Percentiles rank a stretch among this genome's conserved stretches.
phyloP scores from a whole-genome alignment of 345 rosid species.

The sweet orange (Citrus sinensis) region DNA sequence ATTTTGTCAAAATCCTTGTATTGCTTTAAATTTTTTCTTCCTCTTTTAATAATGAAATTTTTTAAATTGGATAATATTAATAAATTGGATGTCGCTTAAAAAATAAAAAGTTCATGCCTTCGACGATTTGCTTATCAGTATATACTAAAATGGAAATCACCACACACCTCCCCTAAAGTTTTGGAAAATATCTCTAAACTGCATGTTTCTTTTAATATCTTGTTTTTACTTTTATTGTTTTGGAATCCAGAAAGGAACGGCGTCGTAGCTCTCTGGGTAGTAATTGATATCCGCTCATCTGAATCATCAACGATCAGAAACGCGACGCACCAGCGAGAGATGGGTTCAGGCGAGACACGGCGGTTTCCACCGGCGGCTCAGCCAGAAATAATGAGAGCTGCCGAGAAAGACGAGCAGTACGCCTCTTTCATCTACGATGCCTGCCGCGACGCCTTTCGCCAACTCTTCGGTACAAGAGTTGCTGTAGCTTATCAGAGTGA shows the following conservation, averaged over 20 bases:
- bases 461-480: conserved; percentile 81
- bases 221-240: not conserved
- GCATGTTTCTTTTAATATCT: no score
- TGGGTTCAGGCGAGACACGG: conserved; percentile 38
- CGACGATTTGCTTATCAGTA: no score
- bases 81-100: no score
- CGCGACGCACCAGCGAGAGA: conserved; percentile 4
- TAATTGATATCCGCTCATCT: not conserved
- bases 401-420: conserved; percentile 96
- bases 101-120: no score
- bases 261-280: not conserved
- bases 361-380: conserved; percentile 73
- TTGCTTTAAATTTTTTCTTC: no score
- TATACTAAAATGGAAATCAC: no score
- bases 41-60: no score
- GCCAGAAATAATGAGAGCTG: conserved; percentile 96
- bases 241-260: not conserved
- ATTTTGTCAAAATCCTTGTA: no score
- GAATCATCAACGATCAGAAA: not conserved
- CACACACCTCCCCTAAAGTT: no score
- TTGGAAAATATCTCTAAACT: no score
- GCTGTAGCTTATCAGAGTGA: conserved; percentile 91
- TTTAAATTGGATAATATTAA: no score
- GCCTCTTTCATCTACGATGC: conserved; percentile 90
- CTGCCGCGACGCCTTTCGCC: conserved; percentile 91